Base-by-base conservation (phyloP, 208 protist genomes). In the Trypanosoma cruzi region DNA sequence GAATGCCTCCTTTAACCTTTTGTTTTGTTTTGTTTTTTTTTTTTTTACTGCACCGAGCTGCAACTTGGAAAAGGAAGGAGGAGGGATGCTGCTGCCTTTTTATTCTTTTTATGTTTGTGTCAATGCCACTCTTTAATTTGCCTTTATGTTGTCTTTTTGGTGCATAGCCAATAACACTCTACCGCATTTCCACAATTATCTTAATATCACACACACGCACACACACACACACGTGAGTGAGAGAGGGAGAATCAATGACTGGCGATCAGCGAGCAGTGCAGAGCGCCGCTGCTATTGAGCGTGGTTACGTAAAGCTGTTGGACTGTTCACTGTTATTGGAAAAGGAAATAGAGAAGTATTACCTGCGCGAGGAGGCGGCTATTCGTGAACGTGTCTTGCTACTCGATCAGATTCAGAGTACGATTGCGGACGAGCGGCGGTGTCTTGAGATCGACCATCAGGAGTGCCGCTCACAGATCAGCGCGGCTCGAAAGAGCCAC, bases 381-480 rank as follows among this genome's bases (percentile, higher is more conserved):
- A 96, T 96, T 46, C 88, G 91, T 48, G 84, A 87, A 36, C 86
- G 91, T 10, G 91, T 96, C 0, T 72, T 78, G 7, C 64, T 94
- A 42, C 77, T 96, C 7, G 91, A 96, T 50, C 81, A 90, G 42
- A 77, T 94, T 57, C 88, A 94, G 50, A 79, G 82, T 42, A 82
- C 75, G 46, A 92, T 96, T 37, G 81, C 88, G 0, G 86, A 96
- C 34, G 91, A 96, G 80, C 80, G 91, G 18, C 79, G 82, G n/a
- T 88, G 82, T 58, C 74, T 96, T 1, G 86, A 96, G 68, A 57
- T 87, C 14, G 88, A 94, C 49, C 91, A 96, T 49, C 84, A 96
- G 60, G 84, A 96, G 68, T 96, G 91, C 65, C 77, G 91, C 14
- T 74, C 72, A 29, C 85, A 90, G 75, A 96, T 96, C 50, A 92